phyloP scores from a whole-genome alignment of 306 rosid genomes.

The Sindora glabra region DNA sequence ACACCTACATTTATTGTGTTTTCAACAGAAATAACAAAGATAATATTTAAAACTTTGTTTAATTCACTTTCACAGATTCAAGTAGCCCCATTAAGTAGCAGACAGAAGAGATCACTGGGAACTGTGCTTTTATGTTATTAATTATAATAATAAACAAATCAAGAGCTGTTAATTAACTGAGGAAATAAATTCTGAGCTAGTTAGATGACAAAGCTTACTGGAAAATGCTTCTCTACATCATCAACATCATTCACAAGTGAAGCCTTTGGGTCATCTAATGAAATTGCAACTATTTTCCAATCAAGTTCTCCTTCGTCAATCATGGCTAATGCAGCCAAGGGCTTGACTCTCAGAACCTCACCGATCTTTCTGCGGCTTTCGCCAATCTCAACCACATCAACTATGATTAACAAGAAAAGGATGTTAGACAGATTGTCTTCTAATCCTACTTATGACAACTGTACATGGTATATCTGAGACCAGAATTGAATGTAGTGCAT shows the following conservation, averaged over 20 bases:
- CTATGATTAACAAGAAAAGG: conserved; percentile 35
- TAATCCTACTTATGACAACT: background rate
- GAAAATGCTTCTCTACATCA: conserved; percentile 95
- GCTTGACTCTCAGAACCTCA: conserved; percentile 75
- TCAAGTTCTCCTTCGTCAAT: conserved; percentile 99
- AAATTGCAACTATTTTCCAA: conserved; percentile 97
- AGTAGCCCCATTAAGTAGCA: background rate
- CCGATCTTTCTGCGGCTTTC: conserved; percentile 65
- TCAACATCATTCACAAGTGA: conserved; percentile 67
- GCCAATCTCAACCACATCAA: conserved; percentile 92
- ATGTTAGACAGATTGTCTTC: background rate
- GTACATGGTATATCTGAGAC: background rate
- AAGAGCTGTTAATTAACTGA: background rate
- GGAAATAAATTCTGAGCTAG: background rate
- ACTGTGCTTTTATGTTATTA: background rate
- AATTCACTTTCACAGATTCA: too few relatives aligned
- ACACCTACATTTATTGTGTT: background rate
- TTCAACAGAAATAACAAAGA: too few relatives aligned
- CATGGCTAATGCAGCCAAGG: conserved; percentile 96
- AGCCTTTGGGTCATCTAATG: conserved; percentile 89
- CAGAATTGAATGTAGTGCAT: conserved; percentile 5
- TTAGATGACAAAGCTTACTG: conserved; percentile 40
- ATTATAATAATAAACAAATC: background rate
- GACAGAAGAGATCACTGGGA: background rate
- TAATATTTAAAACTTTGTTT: too few relatives aligned